Conservation (phyloP, 2,329 filamentous ascomycete genomes). For the Monosporascus sp. region DNA sequence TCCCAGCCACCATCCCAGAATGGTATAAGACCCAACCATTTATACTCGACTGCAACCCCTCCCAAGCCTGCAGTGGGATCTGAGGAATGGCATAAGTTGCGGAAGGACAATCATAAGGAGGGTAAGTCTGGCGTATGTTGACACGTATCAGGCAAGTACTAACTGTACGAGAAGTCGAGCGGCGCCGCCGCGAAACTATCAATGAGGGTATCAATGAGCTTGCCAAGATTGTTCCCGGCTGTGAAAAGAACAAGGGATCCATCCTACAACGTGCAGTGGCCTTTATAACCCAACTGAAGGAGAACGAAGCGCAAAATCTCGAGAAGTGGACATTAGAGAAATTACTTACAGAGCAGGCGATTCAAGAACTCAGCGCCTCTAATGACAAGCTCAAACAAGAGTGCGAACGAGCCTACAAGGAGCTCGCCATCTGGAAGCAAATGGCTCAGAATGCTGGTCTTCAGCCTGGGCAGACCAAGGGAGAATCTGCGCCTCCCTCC, state of each 20-base stretch:
- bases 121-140: conserved; percentile 48
- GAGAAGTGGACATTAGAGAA: conserved; percentile 94
- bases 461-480: conserved; percentile 36
- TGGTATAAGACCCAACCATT: conserved; percentile 30
- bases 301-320: conserved; percentile 89
- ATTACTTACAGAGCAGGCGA: conserved; percentile 81
- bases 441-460: conserved; percentile 57
- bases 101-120: conserved; percentile 98
- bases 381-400: conserved; percentile 84
- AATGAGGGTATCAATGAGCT: conserved; percentile 99
- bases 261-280: conserved; percentile 90
- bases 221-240: conserved; percentile 93
- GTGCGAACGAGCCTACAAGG: conserved; percentile 70
- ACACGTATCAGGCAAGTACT: conserved; percentile 6
- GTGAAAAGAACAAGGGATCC: conserved; percentile 98
- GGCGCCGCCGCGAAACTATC: conserved; percentile 92
- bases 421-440: conserved; percentile 75
- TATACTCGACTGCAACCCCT: conserved; percentile 37
- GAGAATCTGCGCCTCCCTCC: conserved; percentile 26
- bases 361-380: conserved; percentile 78
- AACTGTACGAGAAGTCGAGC: conserved; percentile 63
- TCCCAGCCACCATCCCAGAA: conserved; percentile 31
- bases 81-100: conserved; percentile 95
- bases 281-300: conserved; percentile 91
- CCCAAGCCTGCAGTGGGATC: conserved; percentile 88